Evolutionary conservation across 192 early-diverging fungal species (phyloP).

Genomic region (Gaertneriomyces sp.): DNA sequence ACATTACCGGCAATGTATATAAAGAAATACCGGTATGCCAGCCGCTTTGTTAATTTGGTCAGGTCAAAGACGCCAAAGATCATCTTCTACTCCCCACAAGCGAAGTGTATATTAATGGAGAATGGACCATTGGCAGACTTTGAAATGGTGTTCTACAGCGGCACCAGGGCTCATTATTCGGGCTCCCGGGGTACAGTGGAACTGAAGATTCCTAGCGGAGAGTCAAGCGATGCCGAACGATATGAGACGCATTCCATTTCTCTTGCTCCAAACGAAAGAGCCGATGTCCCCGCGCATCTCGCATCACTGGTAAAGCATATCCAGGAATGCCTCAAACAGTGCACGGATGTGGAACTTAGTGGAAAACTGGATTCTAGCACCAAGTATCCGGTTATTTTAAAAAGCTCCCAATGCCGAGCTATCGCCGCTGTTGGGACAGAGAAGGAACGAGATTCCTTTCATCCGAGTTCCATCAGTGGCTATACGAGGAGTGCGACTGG

Average conservation of each 20-base stretch:
- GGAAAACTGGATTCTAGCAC: constrained; percentile 17
- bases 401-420: constrained; percentile 38
- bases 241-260: constrained; percentile 13
- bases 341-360: constrained; percentile 43
- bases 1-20: constrained; percentile 31
- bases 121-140: constrained; percentile 61
- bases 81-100: constrained; percentile 67
- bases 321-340: constrained; percentile 52
- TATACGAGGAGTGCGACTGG: not conserved
- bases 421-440: not conserved
- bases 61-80: constrained; percentile 64
- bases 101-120: constrained; percentile 64
- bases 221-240: not conserved
- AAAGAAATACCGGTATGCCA: constrained; percentile 45
- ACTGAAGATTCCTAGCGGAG: constrained; percentile 43
- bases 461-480: constrained; percentile 24
- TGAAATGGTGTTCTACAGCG: constrained; percentile 63
- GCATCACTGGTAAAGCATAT: constrained; percentile 36
- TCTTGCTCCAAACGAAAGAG: not conserved
- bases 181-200: constrained; percentile 28
- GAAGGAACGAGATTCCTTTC: constrained; percentile 21
- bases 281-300: constrained; percentile 37
- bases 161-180: constrained; percentile 49
- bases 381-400: constrained; percentile 42
- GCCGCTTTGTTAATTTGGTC: constrained; percentile 53